phyloP scores from a whole-genome alignment of 768 basidiomycete genomes.

The Termitomyces bulborhizus region DNA sequence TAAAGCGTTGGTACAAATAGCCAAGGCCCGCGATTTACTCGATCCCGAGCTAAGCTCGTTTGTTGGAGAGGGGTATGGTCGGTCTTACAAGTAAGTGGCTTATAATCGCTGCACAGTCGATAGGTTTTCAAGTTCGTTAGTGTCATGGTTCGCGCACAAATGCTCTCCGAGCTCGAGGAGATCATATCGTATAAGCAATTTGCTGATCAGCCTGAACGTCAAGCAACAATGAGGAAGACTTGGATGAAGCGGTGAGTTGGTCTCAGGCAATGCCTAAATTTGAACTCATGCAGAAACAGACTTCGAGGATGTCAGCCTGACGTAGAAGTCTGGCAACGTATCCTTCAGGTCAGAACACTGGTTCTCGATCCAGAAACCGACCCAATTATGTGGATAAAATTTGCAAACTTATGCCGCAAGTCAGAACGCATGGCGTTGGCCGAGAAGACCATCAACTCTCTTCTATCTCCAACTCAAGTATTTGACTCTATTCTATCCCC shows the following conservation, averaged over 20 bases:
- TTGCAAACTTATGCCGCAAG: conserved; percentile 95
- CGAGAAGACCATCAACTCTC: conserved; percentile 92
- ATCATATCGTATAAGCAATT: conserved; percentile 95
- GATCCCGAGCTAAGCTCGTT: conserved; percentile 89
- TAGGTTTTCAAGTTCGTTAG: conserved; percentile 31
- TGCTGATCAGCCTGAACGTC: conserved; percentile 91
- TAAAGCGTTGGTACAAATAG: conserved; percentile 85
- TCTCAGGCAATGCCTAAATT: neutral
- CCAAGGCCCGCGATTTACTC: conserved; percentile 85
- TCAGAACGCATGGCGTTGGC: conserved; percentile 91
- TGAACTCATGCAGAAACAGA: conserved; percentile 30
- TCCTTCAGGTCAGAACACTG: conserved; percentile 91
- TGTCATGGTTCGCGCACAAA: conserved; percentile 95
- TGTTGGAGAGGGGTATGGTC: conserved; percentile 94
- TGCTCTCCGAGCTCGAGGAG: conserved; percentile 97
- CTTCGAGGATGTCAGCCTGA: conserved; percentile 95
- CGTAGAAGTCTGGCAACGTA: conserved; percentile 98
- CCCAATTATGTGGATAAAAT: conserved; percentile 98
- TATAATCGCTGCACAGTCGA: neutral
- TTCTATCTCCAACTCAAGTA: conserved; percentile 72
- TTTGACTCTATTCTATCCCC: conserved; percentile 9
- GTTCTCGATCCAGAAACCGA: conserved; percentile 93
- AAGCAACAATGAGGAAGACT: conserved; percentile 83
- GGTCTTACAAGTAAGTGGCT: conserved; percentile 81
- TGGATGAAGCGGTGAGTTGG: conserved; percentile 87